Base-by-base conservation (phyloP, 768 basidiomycete species). In the Sarcodon aspratus region DNA sequence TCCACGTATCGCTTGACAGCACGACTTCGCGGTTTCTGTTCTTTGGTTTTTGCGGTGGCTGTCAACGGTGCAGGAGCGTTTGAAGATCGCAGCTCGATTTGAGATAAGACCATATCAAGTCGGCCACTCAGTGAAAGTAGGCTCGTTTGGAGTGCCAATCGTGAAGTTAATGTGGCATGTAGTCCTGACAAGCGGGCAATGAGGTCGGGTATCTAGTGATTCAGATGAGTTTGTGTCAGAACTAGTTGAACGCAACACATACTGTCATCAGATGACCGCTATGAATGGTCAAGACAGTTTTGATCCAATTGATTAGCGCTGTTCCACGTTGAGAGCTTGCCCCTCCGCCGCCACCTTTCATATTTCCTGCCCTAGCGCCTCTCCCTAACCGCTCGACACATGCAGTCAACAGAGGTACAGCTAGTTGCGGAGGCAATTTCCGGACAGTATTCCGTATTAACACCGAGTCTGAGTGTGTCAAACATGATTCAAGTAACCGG, bases 241-340 rank as follows among this genome's bases (percentile, higher is more conserved):
- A n/a, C 9, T 31, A 46, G 59, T 42, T 18, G 32, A 18, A 11
- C 13, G 8, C 35, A 33, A 47, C 36, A 75, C 86, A 56, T 59
- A 95, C 94, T 35, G 94, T 95, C 83, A 97, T 88, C 48, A 99
- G 75, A 63, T 97, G 84, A 0, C 86, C 85, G 44, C 90, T 85
- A 63, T 97, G 92, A 11, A 91, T 74, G 11, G 83, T 74, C 47
- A 99, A 69, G 5, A 90, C 87, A 7, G 82, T 81, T 64, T 82
- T 85, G 53, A 87, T 72, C 92, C 84, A 97, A 48, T 65, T 73
- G 46, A 85, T 73, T 50, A 90, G 71, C 37, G 73, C 79, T 42
- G 67, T 77, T 43, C 79, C 86, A 54, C 85, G 70, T 66, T 88
- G 88, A 40, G 80, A 80, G 59, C 84, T 90, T 47, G 84, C 86